A percentile compares a stretch with the other conserved stretches of the same genome.
These are phyloP conservation scores for Microstegium vimineum DNA, from an alignment of 176 grass and related monocot genomes.

Conservation along the genomic window DNA sequence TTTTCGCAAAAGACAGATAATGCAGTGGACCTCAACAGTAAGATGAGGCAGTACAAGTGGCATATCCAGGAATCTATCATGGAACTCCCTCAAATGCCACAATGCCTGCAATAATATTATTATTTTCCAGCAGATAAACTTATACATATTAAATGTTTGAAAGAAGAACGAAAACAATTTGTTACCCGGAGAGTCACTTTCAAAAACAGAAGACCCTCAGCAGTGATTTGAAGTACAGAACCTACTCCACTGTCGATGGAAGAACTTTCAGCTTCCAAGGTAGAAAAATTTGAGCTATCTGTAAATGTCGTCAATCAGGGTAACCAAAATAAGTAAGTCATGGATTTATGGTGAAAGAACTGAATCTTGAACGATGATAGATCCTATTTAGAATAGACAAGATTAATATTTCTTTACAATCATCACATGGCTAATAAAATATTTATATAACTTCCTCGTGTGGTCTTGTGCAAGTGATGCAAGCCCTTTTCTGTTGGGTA, in stretches of 20 bases:
- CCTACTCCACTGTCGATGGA: background rate
- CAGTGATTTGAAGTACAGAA: background rate
- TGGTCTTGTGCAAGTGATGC: background rate
- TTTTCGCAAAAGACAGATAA: background rate
- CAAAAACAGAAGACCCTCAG: background rate
- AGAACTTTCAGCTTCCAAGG: background rate
- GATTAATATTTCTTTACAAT: background rate
- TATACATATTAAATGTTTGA: background rate
- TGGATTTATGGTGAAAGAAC: background rate
- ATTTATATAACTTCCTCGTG: background rate
- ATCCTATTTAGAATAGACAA: background rate
- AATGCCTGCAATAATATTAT: conserved; percentile 9
- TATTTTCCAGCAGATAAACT: background rate
- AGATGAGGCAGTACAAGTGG: conserved; percentile 3
- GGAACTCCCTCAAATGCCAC: conserved; percentile 23
- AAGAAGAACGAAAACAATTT: background rate
- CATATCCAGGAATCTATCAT: background rate
- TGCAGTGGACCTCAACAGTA: background rate
- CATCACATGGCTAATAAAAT: background rate
- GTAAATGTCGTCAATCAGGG: background rate
- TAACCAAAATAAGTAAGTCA: background rate
- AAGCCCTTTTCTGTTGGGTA: background rate
- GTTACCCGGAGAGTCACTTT: conserved; percentile 11
- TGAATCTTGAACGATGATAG: background rate
- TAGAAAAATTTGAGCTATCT: conserved; percentile 3